Evolutionary conservation across 495 filamentous ascomycete genomes (phyloP).

Genomic region (Podospora conica): DNA sequence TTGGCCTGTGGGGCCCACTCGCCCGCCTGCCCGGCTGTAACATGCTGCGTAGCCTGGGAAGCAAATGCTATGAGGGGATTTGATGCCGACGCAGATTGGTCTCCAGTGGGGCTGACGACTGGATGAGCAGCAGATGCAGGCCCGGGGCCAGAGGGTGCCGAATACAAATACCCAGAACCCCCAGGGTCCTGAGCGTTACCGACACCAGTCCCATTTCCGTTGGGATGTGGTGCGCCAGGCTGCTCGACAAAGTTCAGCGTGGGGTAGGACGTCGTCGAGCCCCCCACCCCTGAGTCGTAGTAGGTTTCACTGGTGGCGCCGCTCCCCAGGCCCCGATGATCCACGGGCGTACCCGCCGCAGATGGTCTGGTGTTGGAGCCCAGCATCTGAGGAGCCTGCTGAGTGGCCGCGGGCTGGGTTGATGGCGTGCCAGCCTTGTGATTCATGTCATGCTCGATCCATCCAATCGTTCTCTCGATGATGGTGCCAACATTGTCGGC

Average conservation of each 20-base stretch:
- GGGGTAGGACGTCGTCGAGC: conserved; percentile 18
- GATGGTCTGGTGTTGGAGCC: not conserved
- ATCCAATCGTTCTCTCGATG: conserved; percentile 37
- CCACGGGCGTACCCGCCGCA: conserved; percentile 1
- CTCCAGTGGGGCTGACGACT: conserved; percentile 3
- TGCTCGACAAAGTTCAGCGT: conserved; percentile 18
- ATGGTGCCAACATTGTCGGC: conserved; percentile 34
- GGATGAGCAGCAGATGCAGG: conserved; percentile 10
- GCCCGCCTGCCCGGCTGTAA: conserved; percentile 17
- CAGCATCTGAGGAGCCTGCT: conserved; percentile 3
- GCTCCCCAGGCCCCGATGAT: conserved; percentile 11
- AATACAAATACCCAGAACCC: conserved; percentile 20
- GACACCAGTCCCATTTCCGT: conserved; percentile 19
- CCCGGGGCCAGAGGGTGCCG: conserved; percentile 13
- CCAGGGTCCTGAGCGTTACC: conserved; percentile 13
- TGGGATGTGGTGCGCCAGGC: conserved; percentile 16
- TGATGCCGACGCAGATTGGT: conserved; percentile 8
- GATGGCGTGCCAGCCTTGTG: conserved; percentile 16
- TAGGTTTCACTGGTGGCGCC: conserved; percentile 22
- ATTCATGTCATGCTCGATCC: conserved; percentile 40
- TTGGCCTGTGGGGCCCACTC: conserved; percentile 25
- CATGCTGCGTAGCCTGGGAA: conserved; percentile 32
- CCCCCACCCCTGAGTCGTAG: conserved; percentile 17
- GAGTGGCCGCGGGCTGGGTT: conserved; percentile 8
- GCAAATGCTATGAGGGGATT: conserved; percentile 33